These are phyloP conservation scores for Dactylellina leptospora DNA, from an alignment of 2,329 filamentous ascomycete genomes.

Conservation along the genomic window DNA sequence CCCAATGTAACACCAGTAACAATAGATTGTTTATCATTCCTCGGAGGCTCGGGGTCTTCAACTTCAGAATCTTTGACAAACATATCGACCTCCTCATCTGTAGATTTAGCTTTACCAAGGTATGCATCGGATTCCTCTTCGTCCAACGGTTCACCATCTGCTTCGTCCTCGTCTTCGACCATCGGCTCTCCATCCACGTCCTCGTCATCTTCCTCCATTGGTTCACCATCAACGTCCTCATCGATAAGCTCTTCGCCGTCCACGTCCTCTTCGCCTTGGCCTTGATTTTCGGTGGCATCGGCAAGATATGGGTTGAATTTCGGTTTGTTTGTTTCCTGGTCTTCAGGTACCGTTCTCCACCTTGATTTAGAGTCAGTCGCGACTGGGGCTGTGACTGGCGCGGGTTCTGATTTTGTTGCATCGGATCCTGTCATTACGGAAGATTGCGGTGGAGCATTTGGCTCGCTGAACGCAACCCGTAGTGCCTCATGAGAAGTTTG, in stretches of 20 bases:
- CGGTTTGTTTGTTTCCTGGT: conserved; percentile 59
- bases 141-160: conserved; percentile 63
- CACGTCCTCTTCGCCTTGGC: conserved; percentile 63
- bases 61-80: conserved; percentile 57
- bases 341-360: conserved; percentile 42
- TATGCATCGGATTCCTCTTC: conserved; percentile 63
- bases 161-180: conserved; percentile 57
- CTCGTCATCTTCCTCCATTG: conserved; percentile 58
- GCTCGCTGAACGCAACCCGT: conserved; percentile 74
- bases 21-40: conserved; percentile 49
- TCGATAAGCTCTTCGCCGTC: conserved; percentile 57
- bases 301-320: conserved; percentile 61
- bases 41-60: conserved; percentile 55
- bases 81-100: conserved; percentile 61
- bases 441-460: conserved; percentile 65
- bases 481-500: conserved; percentile 77
- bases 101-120: conserved; percentile 62
- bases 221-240: conserved; percentile 52
- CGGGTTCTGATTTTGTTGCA: conserved; percentile 7
- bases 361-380: conserved; percentile 36
- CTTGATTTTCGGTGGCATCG: conserved; percentile 61
- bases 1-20: conserved; percentile 52
- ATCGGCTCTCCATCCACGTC: conserved; percentile 59
- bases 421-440: neutral
- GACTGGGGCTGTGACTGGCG: conserved; percentile 15